Evolutionary conservation across 768 basidiomycete species (phyloP).

Genomic region (Thelephora ganbajun): DNA sequence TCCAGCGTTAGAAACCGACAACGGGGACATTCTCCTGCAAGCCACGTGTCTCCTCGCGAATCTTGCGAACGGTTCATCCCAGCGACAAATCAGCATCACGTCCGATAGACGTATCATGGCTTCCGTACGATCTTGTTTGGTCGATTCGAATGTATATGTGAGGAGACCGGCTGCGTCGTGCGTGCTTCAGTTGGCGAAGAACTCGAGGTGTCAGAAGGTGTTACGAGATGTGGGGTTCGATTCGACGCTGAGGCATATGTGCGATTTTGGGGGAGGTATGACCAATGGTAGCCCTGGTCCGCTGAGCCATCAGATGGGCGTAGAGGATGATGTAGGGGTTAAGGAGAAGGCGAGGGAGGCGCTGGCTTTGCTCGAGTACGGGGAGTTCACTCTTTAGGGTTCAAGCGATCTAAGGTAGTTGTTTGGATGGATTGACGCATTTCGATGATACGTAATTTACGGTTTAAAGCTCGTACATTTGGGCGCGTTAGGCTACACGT

Average conservation of each 20-base stretch:
- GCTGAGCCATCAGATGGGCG: slow-evolving; percentile 22
- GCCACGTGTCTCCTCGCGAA: slow-evolving; percentile 55
- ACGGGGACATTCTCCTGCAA: slow-evolving; percentile 41
- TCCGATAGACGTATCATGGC: slow-evolving; percentile 34
- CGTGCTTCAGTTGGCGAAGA: slow-evolving; percentile 40
- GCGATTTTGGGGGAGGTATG: slow-evolving; percentile 21
- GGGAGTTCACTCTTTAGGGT: not conserved
- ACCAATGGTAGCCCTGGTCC: slow-evolving; percentile 18
- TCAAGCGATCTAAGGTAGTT: not conserved
- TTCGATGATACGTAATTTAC: no score
- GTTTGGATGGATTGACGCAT: no score
- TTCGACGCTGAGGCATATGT: slow-evolving; percentile 26
- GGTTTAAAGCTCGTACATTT: no score
- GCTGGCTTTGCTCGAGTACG: slow-evolving; percentile 30
- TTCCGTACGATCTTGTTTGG: slow-evolving; percentile 43
- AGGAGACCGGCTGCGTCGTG: slow-evolving; percentile 48
- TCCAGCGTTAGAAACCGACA: slow-evolving; percentile 32
- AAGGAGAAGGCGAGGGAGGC: slow-evolving; percentile 41
- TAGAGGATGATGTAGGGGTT: slow-evolving; percentile 51
- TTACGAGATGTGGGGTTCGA: slow-evolving; percentile 32
- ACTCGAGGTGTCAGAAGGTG: slow-evolving; percentile 22
- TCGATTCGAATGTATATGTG: slow-evolving; percentile 41
- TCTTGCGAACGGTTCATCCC: slow-evolving; percentile 43
- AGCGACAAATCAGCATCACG: slow-evolving; percentile 40
- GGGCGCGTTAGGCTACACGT: no score